A percentile compares a stretch with the other conserved stretches of the same genome.
Conservation (phyloP, 2,329 filamentous ascomycete genomes). For the Paradendryphiella salina region DNA sequence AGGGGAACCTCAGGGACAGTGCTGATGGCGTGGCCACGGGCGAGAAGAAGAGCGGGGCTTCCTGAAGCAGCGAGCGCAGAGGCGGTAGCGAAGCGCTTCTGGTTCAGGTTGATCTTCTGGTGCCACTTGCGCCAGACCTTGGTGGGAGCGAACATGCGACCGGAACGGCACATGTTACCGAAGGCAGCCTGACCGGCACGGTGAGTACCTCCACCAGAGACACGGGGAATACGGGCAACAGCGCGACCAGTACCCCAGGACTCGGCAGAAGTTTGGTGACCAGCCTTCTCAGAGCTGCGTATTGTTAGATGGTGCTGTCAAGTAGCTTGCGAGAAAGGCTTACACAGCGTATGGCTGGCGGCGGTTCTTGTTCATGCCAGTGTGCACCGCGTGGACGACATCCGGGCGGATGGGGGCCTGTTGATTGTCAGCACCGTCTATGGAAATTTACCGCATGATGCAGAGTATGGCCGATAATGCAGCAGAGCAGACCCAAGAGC, state of each 20-base stretch:
- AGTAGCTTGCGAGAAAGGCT: slow-evolving; percentile 17
- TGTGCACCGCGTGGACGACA: slow-evolving; percentile 99
- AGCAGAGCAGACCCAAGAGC: neutral
- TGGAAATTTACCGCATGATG: neutral
- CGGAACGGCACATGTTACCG: slow-evolving; percentile 99
- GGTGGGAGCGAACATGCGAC: slow-evolving; percentile 99
- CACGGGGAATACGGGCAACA: slow-evolving; percentile 99
- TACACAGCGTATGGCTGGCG: slow-evolving; percentile 99
- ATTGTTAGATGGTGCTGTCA: slow-evolving; percentile 22
- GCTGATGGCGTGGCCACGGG: slow-evolving; percentile 94
- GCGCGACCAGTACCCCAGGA: slow-evolving; percentile 99
- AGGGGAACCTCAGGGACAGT: slow-evolving; percentile 94
- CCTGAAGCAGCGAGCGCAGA: slow-evolving; percentile 97
- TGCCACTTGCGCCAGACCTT: slow-evolving; percentile 99
- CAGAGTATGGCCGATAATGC: neutral
- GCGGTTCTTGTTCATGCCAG: slow-evolving; percentile 99
- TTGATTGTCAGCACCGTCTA: slow-evolving; percentile 14
- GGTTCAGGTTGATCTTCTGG: slow-evolving; percentile 98
- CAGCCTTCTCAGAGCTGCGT: slow-evolving; percentile 81
- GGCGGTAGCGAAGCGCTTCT: slow-evolving; percentile 98
- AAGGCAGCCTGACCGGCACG: slow-evolving; percentile 99
- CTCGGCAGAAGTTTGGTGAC: slow-evolving; percentile 99
- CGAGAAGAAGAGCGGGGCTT: slow-evolving; percentile 89
- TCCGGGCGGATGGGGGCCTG: slow-evolving; percentile 91
- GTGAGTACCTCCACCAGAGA: slow-evolving; percentile 99